These are phyloP conservation scores for Wickerhamiella vanderwaltii DNA, from an alignment of 805 yeast genomes.

Conservation along the genomic window DNA sequence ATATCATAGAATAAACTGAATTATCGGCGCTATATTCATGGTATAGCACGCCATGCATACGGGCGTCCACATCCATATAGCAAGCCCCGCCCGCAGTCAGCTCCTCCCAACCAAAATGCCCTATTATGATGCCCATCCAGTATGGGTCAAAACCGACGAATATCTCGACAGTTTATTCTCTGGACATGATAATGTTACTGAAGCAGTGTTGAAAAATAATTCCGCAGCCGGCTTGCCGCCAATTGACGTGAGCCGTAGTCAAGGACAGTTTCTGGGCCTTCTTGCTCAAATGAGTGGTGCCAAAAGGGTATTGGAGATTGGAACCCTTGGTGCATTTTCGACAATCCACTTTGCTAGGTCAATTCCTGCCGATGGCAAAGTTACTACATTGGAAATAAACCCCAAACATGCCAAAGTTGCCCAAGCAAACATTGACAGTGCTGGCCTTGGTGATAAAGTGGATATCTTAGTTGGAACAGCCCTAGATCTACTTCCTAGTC, in stretches of 20 bases:
- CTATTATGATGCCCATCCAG: too few species aligned
- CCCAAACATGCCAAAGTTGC: constrained; percentile 8
- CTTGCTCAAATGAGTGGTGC: constrained; percentile 1
- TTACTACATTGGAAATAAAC: constrained; percentile 3
- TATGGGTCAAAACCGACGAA: constrained; percentile 1
- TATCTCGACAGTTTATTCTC: background rate
- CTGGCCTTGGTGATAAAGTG: constrained; percentile 3
- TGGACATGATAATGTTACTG: background rate
- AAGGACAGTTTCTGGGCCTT: constrained; percentile 5
- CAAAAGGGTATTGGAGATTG: constrained; percentile 4
- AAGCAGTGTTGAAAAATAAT: background rate
- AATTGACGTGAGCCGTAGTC: constrained; percentile 9
- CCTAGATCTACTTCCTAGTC: background rate
- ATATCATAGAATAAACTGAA: too few species aligned
- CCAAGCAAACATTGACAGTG: background rate
- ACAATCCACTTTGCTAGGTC: constrained; percentile 9
- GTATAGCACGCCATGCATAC: too few species aligned
- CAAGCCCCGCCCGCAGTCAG: too few species aligned
- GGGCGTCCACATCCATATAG: too few species aligned
- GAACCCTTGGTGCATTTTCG: constrained; percentile 7
- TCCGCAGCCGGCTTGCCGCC: constrained; percentile 2
- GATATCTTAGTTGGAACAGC: constrained; percentile 2
- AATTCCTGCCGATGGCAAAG: constrained; percentile 5
- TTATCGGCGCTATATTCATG: too few species aligned
- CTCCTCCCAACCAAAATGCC: too few species aligned